Evolutionary conservation across 2,329 filamentous ascomycete genomes (phyloP).

Genomic region (Alternaria rosae): DNA sequence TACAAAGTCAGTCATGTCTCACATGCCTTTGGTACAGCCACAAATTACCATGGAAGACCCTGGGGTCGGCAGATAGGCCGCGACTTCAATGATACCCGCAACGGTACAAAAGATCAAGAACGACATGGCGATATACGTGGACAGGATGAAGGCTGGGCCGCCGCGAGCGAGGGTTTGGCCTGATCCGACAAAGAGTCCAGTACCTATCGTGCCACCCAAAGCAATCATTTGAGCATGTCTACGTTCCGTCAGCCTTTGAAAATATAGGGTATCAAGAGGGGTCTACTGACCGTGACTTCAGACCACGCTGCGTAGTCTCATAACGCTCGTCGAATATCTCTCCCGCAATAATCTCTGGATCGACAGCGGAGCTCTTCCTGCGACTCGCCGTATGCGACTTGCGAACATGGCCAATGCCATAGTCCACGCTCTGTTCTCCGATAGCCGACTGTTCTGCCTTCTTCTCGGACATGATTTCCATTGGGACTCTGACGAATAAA

Average conservation of each 20-base stretch:
- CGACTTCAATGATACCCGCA: slow-evolving; percentile 53
- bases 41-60: slow-evolving; percentile 56
- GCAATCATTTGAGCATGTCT: slow-evolving; percentile 66
- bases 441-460: slow-evolving; percentile 9
- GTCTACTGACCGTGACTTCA: slow-evolving; percentile 49
- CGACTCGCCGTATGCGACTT: slow-evolving; percentile 10
- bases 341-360: slow-evolving; percentile 33
- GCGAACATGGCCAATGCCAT: slow-evolving; percentile 17
- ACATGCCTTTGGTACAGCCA: background rate
- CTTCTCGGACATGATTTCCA: slow-evolving; percentile 28
- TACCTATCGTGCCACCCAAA: slow-evolving; percentile 67
- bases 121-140: slow-evolving; percentile 43
- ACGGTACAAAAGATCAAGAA: slow-evolving; percentile 38
- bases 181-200: slow-evolving; percentile 67
- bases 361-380: slow-evolving; percentile 33
- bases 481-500: background rate
- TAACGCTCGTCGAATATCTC: slow-evolving; percentile 46
- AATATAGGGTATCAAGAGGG: background rate
- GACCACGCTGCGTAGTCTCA: slow-evolving; percentile 49
- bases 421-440: slow-evolving; percentile 11
- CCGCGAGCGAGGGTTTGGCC: slow-evolving; percentile 57
- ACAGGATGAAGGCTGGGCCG: slow-evolving; percentile 36
- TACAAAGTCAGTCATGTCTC: background rate
- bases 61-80: slow-evolving; percentile 66
- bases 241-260: slow-evolving; percentile 50